Conservation (phyloP, 2,329 filamentous ascomycete genomes). For the Pezicula carpinea region DNA sequence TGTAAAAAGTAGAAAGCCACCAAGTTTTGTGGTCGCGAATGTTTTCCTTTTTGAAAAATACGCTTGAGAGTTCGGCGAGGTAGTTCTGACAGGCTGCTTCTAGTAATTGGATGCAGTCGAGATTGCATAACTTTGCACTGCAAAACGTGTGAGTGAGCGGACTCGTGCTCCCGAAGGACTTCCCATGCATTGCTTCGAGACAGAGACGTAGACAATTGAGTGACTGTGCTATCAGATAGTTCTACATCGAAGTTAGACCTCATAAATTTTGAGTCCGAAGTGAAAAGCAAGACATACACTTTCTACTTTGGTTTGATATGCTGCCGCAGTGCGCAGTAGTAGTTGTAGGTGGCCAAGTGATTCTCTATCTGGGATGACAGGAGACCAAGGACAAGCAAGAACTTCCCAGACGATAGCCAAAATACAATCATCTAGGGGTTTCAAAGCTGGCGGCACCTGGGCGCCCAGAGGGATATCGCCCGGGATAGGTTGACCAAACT, state of each 20-base stretch:
- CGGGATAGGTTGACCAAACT: too few relatives aligned
- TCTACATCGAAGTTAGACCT: constrained; percentile 2
- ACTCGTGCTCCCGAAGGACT: not conserved
- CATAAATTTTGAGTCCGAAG: not conserved
- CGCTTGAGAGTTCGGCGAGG: constrained; percentile 10
- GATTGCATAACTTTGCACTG: too few relatives aligned
- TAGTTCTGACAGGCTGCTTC: constrained; percentile 3
- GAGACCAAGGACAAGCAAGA: not conserved
- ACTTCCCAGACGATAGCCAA: constrained; percentile 2
- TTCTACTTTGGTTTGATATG: constrained; percentile 4
- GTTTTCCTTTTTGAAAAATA: constrained; percentile 16
- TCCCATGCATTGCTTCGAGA: constrained; percentile 10
- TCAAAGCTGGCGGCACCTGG: not conserved
- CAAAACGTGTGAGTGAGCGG: constrained; percentile 1
- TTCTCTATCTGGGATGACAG: not conserved
- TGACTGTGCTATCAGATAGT: constrained; percentile 18
- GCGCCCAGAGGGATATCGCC: too few relatives aligned
- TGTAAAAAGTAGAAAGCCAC: constrained; percentile 16
- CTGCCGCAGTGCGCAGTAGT: constrained; percentile 1
- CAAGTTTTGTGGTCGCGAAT: constrained; percentile 6
- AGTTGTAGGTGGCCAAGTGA: not conserved
- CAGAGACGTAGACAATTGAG: constrained; percentile 15
- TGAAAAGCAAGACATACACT: not conserved
- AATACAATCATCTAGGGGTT: constrained; percentile 2
- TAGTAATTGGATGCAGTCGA: too few relatives aligned